Percentiles rank a stretch among this genome's conserved stretches.
Evolutionary conservation across 768 basidiomycete species (phyloP).

Genomic region (Cystobasidiopsis lactophilus): DNA sequence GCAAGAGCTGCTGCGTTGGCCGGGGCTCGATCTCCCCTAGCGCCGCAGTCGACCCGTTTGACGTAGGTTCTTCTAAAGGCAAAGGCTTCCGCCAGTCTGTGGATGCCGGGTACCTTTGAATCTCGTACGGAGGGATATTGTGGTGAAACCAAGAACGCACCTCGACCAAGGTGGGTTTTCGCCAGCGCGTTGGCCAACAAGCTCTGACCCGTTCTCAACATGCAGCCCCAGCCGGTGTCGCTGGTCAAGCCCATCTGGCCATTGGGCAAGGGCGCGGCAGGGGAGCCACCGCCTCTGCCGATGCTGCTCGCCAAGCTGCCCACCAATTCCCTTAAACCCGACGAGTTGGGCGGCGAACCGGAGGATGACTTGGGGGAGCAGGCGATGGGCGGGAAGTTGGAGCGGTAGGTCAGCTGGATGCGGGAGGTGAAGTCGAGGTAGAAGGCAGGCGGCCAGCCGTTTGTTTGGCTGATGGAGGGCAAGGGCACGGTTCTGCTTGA

Average conservation of each 20-base stretch:
- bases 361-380: constrained; percentile 20
- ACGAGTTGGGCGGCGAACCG: constrained; percentile 26
- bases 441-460: constrained; percentile 53
- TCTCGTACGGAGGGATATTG: not conserved
- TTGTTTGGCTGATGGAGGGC: not conserved
- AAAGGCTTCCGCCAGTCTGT: constrained; percentile 70
- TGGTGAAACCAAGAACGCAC: constrained; percentile 27
- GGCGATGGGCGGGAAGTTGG: constrained; percentile 60
- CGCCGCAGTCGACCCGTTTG: not conserved
- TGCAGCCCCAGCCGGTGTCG: constrained; percentile 79
- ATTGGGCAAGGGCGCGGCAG: too few species aligned
- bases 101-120: not conserved
- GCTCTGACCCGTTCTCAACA: constrained; percentile 70
- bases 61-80: constrained; percentile 16
- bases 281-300: not conserved
- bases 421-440: constrained; percentile 72
- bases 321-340: not conserved
- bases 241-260: constrained; percentile 62
- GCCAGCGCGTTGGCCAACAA: constrained; percentile 60
- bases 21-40: not conserved
- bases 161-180: constrained; percentile 50
- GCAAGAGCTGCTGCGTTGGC: constrained; percentile 1
- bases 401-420: constrained; percentile 81
- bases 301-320: constrained; percentile 17
- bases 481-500: constrained; percentile 21